These are phyloP conservation scores for Rhamnella rubrinervis DNA, from an alignment of 331 rosid species.

Conservation along the genomic window DNA sequence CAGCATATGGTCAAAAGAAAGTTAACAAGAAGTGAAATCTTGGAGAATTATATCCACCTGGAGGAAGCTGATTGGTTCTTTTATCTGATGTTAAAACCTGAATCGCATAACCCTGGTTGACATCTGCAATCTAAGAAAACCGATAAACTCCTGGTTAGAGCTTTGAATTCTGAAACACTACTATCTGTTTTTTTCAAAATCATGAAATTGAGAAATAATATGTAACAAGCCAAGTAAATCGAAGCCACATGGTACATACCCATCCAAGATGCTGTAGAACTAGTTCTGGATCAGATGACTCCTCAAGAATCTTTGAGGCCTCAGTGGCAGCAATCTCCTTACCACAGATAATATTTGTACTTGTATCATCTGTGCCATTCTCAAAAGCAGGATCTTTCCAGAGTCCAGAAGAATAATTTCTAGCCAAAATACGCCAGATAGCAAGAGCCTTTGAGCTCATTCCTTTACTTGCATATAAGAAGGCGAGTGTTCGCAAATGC, in stretches of 20 bases:
- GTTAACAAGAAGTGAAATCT: not conserved
- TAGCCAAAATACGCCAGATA: constrained; percentile 86
- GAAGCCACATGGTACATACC: constrained; percentile 43
- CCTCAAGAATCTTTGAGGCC: constrained; percentile 94
- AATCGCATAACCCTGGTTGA: constrained; percentile 82
- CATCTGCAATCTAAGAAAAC: constrained; percentile 75
- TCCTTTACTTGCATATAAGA: constrained; percentile 89
- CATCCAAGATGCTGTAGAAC: constrained; percentile 96
- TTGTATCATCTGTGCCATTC: constrained; percentile 28
- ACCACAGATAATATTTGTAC: constrained; percentile 47
- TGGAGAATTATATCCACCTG: constrained; percentile 55
- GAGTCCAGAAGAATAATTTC: constrained; percentile 74
- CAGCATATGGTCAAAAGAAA: too few relatives aligned
- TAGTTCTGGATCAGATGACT: constrained; percentile 78
- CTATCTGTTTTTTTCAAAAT: constrained; percentile 24
- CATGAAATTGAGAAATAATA: not conserved
- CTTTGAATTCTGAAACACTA: constrained; percentile 16
- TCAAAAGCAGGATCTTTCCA: constrained; percentile 67
- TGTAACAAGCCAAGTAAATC: not conserved
- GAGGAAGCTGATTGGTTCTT: constrained; percentile 68
- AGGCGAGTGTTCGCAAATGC: constrained; percentile 92
- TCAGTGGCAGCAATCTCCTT: constrained; percentile 80
- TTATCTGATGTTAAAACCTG: constrained; percentile 74
- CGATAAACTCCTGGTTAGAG: constrained; percentile 22
- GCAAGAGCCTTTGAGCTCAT: constrained; percentile 89